A percentile compares a stretch with the other conserved stretches of the same genome.
phyloP scores from a whole-genome alignment of 2,329 filamentous ascomycete species.

The Stachybotrys elegans region DNA sequence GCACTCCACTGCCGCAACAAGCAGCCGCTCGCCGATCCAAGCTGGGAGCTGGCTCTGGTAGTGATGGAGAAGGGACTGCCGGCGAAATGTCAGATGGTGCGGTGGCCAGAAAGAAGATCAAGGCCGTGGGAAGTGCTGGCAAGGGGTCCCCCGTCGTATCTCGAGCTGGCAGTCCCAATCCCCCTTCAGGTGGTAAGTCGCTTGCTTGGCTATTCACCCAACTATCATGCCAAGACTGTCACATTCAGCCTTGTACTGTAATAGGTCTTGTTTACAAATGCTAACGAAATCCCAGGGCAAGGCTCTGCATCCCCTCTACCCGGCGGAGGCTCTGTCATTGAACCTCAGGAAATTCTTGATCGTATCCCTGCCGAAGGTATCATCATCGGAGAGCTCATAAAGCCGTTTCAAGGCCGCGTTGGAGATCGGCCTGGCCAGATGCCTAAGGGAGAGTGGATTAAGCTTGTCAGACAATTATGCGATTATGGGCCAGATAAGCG shows the following conservation, averaged over 20 bases:
- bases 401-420: constrained; percentile 48
- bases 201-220: too few species aligned
- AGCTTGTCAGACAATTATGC: constrained; percentile 51
- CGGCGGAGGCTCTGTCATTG: constrained; percentile 27
- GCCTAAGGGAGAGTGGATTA: constrained; percentile 51
- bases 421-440: constrained; percentile 47
- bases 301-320: constrained; percentile 27
- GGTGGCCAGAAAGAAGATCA: constrained; percentile 49
- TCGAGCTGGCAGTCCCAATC: constrained; percentile 55
- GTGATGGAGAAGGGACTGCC: constrained; percentile 67
- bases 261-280: too few species aligned
- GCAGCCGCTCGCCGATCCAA: constrained; percentile 35
- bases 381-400: constrained; percentile 47
- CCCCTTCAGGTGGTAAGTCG: constrained; percentile 35
- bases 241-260: too few species aligned
- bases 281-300: too few species aligned
- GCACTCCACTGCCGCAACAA: constrained; percentile 45
- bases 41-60: constrained; percentile 54
- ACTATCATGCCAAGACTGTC: too few species aligned
- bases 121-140: constrained; percentile 41
- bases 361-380: constrained; percentile 51
- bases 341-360: constrained; percentile 49
- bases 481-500: constrained; percentile 52
- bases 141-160: constrained; percentile 53
- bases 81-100: constrained; percentile 60